Evolutionary conservation across 1,284 basidiomycete genomes (phyloP), one percentile per base, ranked within the genome.

Genomic region (Tremellales sp.): DNA sequence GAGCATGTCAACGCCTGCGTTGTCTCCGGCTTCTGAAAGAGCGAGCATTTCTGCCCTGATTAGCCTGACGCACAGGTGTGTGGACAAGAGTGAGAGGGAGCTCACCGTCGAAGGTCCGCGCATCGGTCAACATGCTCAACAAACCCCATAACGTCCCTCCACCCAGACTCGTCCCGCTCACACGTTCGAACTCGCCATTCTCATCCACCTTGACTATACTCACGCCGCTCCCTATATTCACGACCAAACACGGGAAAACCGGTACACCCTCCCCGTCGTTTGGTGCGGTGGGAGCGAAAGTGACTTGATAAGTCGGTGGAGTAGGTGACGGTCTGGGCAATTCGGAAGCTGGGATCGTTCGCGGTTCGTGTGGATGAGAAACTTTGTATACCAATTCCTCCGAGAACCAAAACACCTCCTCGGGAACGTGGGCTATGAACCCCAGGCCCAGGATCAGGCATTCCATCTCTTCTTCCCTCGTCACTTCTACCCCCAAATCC

Each of bases 141-240:
- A 99, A 74, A 19, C 96, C 96, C 96, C 96, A 99, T 17, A 99
- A 77, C n/a, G 96, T 98, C 31, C 94, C 96, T n/a, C 96, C 96
- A 40, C 96, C 96, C 42, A 99, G 76, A 75, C 89, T 93, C 39
- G 96, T 99, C 23, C 96, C 96, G 58, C 89, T 93, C 40, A 99
- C 89, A 65, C 96, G 87, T 78, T 99, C 96, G 68, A 88, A 98
- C 55, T 81, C 84, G 22, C 96, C 96, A 70, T 92, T 88, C 61
- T 89, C 91, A 67, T 97, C 91, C 3, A 98, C 89, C 74, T 89
- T 92, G 78, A 99, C 92, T 63, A 99, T 89, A 31, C 90, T 94
- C 33, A 99, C 94, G 45, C 96, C 96, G 26, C 89, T 93, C 11
- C 94, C 94, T 54, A 99, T 98, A 74, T 99, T 99, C 61, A 98